phyloP scores from a whole-genome alignment of 352 stramenopile genomes.

The Phytophthora podocarpi region DNA sequence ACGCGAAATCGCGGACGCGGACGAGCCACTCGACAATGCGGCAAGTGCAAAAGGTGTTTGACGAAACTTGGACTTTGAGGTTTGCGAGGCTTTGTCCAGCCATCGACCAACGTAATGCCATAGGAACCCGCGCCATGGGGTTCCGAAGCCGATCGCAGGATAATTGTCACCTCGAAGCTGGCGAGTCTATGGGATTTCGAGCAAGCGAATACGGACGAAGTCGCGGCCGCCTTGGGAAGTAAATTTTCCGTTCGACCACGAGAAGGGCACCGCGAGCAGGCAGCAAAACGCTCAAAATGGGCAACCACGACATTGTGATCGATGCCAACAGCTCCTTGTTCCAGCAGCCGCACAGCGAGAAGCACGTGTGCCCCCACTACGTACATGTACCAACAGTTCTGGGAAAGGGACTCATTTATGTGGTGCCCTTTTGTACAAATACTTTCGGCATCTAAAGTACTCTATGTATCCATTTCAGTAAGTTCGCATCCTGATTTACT shows the following conservation, averaged over 20 bases:
- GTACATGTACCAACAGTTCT: no score
- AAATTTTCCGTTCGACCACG: constrained; percentile 15
- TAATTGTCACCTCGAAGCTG: constrained; percentile 5
- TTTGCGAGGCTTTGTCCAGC: neutral
- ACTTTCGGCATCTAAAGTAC: neutral
- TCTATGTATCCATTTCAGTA: neutral
- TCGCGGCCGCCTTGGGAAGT: constrained; percentile 12
- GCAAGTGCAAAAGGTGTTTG: no score
- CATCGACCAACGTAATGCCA: constrained; percentile 2
- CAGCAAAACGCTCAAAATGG: no score
- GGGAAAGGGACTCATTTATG: no score
- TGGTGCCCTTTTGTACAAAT: neutral
- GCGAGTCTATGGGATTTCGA: constrained; percentile 13
- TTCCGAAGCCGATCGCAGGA: constrained; percentile 18
- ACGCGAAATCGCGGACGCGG: constrained; percentile 7
- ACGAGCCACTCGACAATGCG: constrained; percentile 10
- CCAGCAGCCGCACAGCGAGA: constrained; percentile 2
- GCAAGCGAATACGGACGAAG: constrained; percentile 7
- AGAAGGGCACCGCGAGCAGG: no score
- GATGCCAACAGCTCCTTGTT: no score
- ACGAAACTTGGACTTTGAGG: neutral
- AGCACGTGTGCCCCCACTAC: no score
- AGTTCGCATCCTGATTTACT: neutral
- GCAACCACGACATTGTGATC: neutral
- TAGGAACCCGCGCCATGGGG: constrained; percentile 1